phyloP scores from a whole-genome alignment of 805 yeast species.

The Ogataea nakhonphanomensis region DNA sequence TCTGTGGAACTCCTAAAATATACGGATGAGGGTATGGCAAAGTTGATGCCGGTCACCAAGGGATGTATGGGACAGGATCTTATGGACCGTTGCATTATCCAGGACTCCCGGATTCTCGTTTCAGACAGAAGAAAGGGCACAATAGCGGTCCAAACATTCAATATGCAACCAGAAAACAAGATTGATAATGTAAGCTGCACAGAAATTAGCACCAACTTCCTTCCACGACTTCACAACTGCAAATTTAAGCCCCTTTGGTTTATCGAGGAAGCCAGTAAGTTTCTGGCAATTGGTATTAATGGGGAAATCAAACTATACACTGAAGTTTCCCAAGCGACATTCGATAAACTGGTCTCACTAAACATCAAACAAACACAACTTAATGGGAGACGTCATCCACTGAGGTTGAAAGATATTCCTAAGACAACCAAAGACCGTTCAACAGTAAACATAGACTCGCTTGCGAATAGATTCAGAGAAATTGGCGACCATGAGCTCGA shows the following conservation, averaged over 20 bases:
- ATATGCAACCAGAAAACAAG: too few species aligned
- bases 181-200: too few species aligned
- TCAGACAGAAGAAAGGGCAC: constrained; percentile 23
- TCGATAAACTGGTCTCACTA: constrained; percentile 2
- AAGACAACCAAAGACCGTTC: not conserved
- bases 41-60: constrained; percentile 12
- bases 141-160: constrained; percentile 7
- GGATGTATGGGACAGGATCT: constrained; percentile 23
- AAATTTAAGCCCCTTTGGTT: constrained; percentile 35
- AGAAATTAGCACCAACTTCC: constrained; percentile 12
- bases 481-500: constrained; percentile 14
- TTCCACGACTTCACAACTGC: constrained; percentile 33
- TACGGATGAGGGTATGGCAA: constrained; percentile 8
- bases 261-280: constrained; percentile 1
- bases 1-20: constrained; percentile 25
- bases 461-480: constrained; percentile 13
- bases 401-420: constrained; percentile 5
- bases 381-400: constrained; percentile 3
- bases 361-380: constrained; percentile 1
- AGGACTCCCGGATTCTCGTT: constrained; percentile 9
- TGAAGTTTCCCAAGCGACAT: constrained; percentile 7
- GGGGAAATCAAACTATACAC: constrained; percentile 35
- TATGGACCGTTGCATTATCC: constrained; percentile 23
- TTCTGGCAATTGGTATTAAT: constrained; percentile 35
- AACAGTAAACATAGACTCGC: constrained; percentile 17